phyloP scores from a whole-genome alignment of 2,329 filamentous ascomycete species.

The Microdochium nivale region DNA sequence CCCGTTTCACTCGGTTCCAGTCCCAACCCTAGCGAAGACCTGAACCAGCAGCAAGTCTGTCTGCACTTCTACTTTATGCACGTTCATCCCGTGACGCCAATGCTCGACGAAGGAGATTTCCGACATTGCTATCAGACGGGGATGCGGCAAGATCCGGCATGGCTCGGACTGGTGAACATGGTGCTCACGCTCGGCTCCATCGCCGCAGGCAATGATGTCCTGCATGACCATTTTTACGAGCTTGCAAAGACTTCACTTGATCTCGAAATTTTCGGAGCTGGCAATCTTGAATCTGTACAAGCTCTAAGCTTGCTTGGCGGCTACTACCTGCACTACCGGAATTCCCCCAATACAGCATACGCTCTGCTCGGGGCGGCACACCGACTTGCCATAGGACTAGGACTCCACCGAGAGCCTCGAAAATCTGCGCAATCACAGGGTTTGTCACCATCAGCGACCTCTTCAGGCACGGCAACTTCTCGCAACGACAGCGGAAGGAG shows the following conservation, averaged over 20 bases:
- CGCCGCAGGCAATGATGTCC: background rate
- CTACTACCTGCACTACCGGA: slow-evolving; percentile 1
- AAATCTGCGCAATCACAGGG: background rate
- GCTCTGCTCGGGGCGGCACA: background rate
- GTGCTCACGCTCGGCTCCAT: background rate
- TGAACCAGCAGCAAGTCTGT: slow-evolving; percentile 25
- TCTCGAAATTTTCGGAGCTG: background rate
- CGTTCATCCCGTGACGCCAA: slow-evolving; percentile 50
- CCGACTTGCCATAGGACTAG: background rate
- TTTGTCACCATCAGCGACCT: background rate
- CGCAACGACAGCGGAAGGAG: background rate
- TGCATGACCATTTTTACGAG: background rate
- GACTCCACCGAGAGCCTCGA: background rate
- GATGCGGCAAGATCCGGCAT: slow-evolving; percentile 10
- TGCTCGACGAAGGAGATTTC: slow-evolving; percentile 52
- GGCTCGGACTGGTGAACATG: background rate
- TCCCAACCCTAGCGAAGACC: slow-evolving; percentile 31
- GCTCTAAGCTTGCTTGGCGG: background rate
- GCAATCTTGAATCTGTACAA: background rate
- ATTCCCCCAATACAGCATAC: background rate
- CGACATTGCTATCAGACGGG: slow-evolving; percentile 48
- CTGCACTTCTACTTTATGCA: slow-evolving; percentile 55
- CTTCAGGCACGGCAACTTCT: slow-evolving; percentile 1
- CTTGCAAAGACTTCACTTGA: background rate
- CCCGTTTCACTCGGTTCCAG: slow-evolving; percentile 24